Evolutionary conservation across 805 yeast genomes (phyloP), one percentile per base, ranked within the genome.

Genomic region (Komagataella pseudopastoris): DNA sequence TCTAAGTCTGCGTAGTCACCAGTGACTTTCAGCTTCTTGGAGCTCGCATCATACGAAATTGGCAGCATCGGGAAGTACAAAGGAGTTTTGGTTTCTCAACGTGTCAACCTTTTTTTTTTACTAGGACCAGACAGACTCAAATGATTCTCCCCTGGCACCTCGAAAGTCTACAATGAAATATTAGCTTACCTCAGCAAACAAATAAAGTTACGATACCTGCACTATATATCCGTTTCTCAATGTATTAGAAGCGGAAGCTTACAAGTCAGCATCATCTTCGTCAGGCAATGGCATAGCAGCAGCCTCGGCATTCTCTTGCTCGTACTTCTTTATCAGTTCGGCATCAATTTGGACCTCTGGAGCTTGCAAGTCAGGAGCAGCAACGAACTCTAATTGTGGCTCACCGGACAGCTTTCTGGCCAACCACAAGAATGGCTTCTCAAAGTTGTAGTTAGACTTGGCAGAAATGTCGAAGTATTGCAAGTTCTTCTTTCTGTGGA

Each of bases 401-500:
- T 91, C 88, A 74, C 98, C 99, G 60, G 88, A 96, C 65, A 93
- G 82, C 77, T 93, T 93, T 83, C 99, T 88, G 51, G 99, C 99
- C 67, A 93, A 87, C 99, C 99, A 93, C 74, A 93, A 83, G 86
- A 93, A 93, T 59, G 99, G 99, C 80, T 95, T 93, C 79, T 93
- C 99, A 66, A 93, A 93, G 81, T 93, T 95, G 80, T 93, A 93
- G 81, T 93, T 93, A 59, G 99, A 93, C 78, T 93, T 93, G 72
- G 99, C 99, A 55, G 98, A 91, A 70, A 93, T 93, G 75, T 93
- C 99, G 78, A 93, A 93, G 79, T 93, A 93, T 77, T 93, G 99
- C 72, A 93, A 81, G 80, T 93, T 93, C 84, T 93, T 93, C 95
- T 93, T 93, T 83, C 99, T 87, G 88, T 93, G 99, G 96, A 93